Percentiles rank a stretch among this genome's conserved stretches.
These are phyloP conservation scores for Aspergillus hortae DNA, from an alignment of 2,329 filamentous ascomycete species.

Conservation along the genomic window DNA sequence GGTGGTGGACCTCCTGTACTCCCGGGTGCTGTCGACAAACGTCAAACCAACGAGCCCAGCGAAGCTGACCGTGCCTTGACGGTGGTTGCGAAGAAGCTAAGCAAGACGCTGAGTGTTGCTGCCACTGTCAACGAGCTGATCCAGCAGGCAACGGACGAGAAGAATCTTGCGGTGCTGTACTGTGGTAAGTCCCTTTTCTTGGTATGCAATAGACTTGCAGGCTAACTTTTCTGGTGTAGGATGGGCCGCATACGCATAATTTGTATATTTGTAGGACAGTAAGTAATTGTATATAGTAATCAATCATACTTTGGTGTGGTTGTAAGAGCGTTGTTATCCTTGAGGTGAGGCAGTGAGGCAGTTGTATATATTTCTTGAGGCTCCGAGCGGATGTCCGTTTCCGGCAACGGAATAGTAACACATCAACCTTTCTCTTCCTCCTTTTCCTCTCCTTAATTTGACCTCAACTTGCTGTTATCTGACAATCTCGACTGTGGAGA, in stretches of 20 bases:
- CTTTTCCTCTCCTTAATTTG: not conserved
- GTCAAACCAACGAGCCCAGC: constrained; percentile 55
- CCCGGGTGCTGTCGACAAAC: constrained; percentile 29
- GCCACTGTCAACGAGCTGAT: constrained; percentile 97
- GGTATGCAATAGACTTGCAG: not conserved
- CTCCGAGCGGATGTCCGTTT: not conserved
- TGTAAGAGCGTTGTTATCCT: no score
- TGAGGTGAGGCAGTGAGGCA: not conserved
- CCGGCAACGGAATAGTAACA: not conserved
- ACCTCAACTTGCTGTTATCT: not conserved
- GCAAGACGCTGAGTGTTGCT: constrained; percentile 87
- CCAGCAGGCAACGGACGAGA: constrained; percentile 89
- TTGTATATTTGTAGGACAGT: not conserved
- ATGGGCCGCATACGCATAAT: constrained; percentile 50
- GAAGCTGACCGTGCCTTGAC: constrained; percentile 91
- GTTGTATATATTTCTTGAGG: not conserved
- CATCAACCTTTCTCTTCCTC: not conserved
- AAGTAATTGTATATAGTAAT: not conserved
- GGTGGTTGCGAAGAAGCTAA: constrained; percentile 92
- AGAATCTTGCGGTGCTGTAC: constrained; percentile 87
- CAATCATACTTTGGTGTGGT: not conserved
- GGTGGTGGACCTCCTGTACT: constrained; percentile 36
- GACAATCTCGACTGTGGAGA: not conserved
- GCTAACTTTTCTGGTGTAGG: constrained; percentile 28
- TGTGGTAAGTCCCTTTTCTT: constrained; percentile 53